phyloP scores from a whole-genome alignment of 2,329 filamentous ascomycete species.

The Cercospora zeina region DNA sequence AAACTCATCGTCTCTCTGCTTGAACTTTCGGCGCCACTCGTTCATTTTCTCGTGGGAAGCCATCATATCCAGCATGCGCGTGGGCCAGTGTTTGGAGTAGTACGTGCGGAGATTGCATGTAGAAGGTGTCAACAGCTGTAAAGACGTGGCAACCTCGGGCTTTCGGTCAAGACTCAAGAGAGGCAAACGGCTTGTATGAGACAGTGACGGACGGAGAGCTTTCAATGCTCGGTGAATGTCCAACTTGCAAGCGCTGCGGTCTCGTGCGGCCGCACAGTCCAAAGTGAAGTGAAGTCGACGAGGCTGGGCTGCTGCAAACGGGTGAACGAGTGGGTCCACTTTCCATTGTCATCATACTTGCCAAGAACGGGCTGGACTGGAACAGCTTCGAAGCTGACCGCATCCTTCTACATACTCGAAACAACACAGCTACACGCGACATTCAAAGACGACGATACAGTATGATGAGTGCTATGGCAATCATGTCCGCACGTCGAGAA shows the following conservation, averaged over 20 bases:
- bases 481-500: background rate
- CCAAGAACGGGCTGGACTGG: background rate
- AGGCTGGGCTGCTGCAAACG: background rate
- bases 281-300: background rate
- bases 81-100: background rate
- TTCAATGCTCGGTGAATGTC: background rate
- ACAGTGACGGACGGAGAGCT: background rate
- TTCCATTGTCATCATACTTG: conserved; percentile 3
- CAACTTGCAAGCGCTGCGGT: background rate
- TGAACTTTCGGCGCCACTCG: conserved; percentile 5
- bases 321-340: background rate
- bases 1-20: conserved; percentile 15
- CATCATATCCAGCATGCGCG: background rate
- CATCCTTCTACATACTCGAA: background rate
- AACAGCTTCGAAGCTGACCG: background rate
- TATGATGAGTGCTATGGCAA: background rate
- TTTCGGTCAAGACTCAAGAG: background rate
- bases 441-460: background rate
- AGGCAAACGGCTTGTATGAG: background rate
- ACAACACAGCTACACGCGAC: background rate
- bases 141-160: background rate
- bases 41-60: conserved; percentile 3
- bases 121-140: background rate
- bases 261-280: background rate
- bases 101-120: background rate